A percentile compares a stretch with the other conserved stretches of the same genome.
These are phyloP conservation scores for Decorospora gaudefroyi DNA, from an alignment of 2,329 filamentous ascomycete genomes.

Conservation along the genomic window DNA sequence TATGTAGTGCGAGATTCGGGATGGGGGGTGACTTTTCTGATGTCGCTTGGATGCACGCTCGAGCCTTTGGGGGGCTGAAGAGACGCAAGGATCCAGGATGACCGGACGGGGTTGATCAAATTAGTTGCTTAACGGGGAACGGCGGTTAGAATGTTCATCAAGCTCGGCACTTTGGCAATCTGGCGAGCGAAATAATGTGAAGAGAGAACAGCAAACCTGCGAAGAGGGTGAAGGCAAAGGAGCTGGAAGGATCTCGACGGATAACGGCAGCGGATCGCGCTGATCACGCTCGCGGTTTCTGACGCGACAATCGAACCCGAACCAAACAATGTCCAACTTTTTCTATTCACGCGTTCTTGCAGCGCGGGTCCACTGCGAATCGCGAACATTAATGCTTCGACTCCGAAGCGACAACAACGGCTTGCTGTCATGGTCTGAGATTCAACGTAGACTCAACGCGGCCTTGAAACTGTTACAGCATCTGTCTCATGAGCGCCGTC, in stretches of 20 bases:
- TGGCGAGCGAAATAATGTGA: not conserved
- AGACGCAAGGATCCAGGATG: slow-evolving; percentile 19
- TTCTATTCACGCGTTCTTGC: slow-evolving; percentile 16
- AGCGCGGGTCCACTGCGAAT: slow-evolving; percentile 5
- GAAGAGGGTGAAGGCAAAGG: not conserved
- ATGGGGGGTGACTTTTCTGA: slow-evolving; percentile 24
- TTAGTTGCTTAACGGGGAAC: slow-evolving; percentile 19
- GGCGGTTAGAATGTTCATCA: slow-evolving; percentile 23
- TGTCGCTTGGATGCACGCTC: slow-evolving; percentile 28
- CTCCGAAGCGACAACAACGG: slow-evolving; percentile 3
- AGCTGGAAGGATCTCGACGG: slow-evolving; percentile 3
- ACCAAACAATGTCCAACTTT: slow-evolving; percentile 14
- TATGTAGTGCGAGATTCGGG: too few species aligned
- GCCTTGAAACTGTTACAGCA: slow-evolving; percentile 15
- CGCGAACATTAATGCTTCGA: not conserved
- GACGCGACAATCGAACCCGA: slow-evolving; percentile 15
- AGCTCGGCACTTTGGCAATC: slow-evolving; percentile 1
- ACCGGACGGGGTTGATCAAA: slow-evolving; percentile 28
- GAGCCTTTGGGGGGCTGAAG: slow-evolving; percentile 22
- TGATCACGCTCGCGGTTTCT: slow-evolving; percentile 19
- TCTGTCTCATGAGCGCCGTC: slow-evolving; percentile 11
- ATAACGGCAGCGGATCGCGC: slow-evolving; percentile 21
- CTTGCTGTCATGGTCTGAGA: slow-evolving; percentile 11
- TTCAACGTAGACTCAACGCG: slow-evolving; percentile 5
- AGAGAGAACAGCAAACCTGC: slow-evolving; percentile 1